phyloP scores from a whole-genome alignment of 2,329 filamentous ascomycete genomes.

The Reticulascus tulasneorum region DNA sequence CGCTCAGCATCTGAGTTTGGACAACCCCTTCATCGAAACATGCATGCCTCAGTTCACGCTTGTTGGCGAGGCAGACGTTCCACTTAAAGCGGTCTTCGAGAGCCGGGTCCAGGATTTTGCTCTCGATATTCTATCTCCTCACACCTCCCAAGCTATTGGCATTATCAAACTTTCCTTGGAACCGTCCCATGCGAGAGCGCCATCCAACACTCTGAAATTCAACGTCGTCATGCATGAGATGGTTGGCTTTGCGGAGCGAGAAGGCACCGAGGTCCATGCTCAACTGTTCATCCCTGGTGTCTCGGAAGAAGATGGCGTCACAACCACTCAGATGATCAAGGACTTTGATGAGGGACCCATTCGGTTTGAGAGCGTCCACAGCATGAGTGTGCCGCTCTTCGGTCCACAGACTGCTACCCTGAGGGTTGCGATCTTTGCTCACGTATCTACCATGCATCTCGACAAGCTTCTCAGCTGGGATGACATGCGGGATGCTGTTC shows the following conservation, averaged over 20 bases:
- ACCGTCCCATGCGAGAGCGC: conserved; percentile 87
- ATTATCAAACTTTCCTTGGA: conserved; percentile 89
- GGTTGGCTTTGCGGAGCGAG: conserved; percentile 88
- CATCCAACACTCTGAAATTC: conserved; percentile 90
- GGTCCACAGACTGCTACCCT: conserved; percentile 71
- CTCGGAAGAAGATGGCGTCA: conserved; percentile 85
- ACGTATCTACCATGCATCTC: conserved; percentile 87
- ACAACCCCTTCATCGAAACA: conserved; percentile 87
- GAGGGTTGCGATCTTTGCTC: conserved; percentile 86
- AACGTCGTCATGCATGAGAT: conserved; percentile 98
- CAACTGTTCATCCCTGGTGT: conserved; percentile 94
- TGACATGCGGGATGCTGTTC: conserved; percentile 82
- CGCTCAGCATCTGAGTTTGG: conserved; percentile 83
- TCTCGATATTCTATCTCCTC: conserved; percentile 86
- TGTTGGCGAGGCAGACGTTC: conserved; percentile 89
- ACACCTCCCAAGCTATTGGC: conserved; percentile 85
- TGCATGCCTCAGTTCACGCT: conserved; percentile 92
- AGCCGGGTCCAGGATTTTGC: conserved; percentile 91
- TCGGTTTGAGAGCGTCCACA: conserved; percentile 95
- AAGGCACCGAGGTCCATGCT: conserved; percentile 92
- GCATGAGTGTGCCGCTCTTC: conserved; percentile 86
- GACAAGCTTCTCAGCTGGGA: conserved; percentile 98
- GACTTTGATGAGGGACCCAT: conserved; percentile 92
- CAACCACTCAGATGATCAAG: conserved; percentile 89
- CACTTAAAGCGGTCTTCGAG: conserved; percentile 88